Evolutionary conservation across 1,284 basidiomycete genomes (phyloP).

Genomic region (Flammula alnicola): DNA sequence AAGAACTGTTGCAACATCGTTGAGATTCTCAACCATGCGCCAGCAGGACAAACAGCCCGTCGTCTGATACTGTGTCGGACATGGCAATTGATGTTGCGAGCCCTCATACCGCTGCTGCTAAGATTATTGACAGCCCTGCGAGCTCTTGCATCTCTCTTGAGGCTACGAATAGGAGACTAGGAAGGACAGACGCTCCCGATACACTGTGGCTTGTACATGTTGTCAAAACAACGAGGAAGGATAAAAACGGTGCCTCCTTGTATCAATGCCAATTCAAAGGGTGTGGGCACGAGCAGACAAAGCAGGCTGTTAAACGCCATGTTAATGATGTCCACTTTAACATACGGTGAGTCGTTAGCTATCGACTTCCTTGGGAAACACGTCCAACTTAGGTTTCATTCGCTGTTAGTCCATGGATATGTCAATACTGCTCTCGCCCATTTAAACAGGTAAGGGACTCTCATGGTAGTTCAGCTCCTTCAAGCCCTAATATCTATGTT

Average conservation of each 20-base stretch:
- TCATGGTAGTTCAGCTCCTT: not conserved
- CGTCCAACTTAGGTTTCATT: slow-evolving; percentile 10
- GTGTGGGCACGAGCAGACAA: slow-evolving; percentile 26
- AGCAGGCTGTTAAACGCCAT: slow-evolving; percentile 71
- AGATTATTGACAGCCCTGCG: too few relatives aligned
- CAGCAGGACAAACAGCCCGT: too few relatives aligned
- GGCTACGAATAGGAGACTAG: not conserved
- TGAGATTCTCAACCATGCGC: too few relatives aligned
- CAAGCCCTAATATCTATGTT: not conserved
- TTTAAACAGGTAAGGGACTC: slow-evolving; percentile 47
- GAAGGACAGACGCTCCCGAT: slow-evolving; percentile 14
- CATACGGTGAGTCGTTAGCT: slow-evolving; percentile 50
- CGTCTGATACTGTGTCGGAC: too few relatives aligned
- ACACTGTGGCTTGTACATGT: slow-evolving; percentile 15
- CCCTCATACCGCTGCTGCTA: too few relatives aligned
- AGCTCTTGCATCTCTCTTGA: not conserved
- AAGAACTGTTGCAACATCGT: too few relatives aligned
- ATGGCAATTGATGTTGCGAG: too few relatives aligned
- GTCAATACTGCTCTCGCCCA: slow-evolving; percentile 56
- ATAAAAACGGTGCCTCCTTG: slow-evolving; percentile 15
- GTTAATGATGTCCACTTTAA: slow-evolving; percentile 65
- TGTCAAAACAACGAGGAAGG: slow-evolving; percentile 14
- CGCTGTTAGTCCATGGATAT: slow-evolving; percentile 52
- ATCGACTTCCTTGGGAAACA: not conserved
- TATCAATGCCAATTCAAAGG: slow-evolving; percentile 20